Evolutionary conservation across 257 asterid genomes (phyloP).

Genomic region (Paraleonurus japonicus): DNA sequence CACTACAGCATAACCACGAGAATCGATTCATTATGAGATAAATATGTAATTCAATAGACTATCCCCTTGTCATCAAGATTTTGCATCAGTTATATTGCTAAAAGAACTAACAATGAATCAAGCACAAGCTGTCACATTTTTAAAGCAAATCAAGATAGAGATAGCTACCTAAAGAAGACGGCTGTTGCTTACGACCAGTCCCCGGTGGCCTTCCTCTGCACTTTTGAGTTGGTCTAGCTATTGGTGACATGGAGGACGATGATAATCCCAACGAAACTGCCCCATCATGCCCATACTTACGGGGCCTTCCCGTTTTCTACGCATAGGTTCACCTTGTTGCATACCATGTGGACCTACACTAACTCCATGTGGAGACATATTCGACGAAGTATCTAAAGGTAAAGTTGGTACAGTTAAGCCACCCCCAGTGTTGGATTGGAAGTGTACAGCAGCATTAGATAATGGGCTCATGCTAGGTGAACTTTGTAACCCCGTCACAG

Average conservation of each 20-base stretch:
- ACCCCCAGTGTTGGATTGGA: conserved; percentile 52
- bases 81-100: not conserved
- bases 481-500: conserved; percentile 38
- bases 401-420: conserved; percentile 44
- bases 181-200: conserved; percentile 59
- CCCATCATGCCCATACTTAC: conserved; percentile 72
- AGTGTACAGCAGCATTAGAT: conserved; percentile 44
- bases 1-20: not conserved
- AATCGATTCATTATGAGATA: not conserved
- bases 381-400: conserved; percentile 55
- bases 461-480: conserved; percentile 50
- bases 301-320: conserved; percentile 79
- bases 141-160: conserved; percentile 5
- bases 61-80: conserved; percentile 10
- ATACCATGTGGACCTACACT: conserved; percentile 48
- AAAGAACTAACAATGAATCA: not conserved
- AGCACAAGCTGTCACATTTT: not conserved
- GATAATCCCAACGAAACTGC: conserved; percentile 47
- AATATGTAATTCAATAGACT: not conserved
- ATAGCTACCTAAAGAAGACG: conserved; percentile 48
- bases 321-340: conserved; percentile 61
- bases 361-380: conserved; percentile 52
- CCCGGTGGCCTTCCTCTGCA: conserved; percentile 81
- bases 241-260: conserved; percentile 43
- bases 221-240: conserved; percentile 46